Conservation (phyloP, 1,139 yeast genomes). For the Kluyveromyces sp. region DNA sequence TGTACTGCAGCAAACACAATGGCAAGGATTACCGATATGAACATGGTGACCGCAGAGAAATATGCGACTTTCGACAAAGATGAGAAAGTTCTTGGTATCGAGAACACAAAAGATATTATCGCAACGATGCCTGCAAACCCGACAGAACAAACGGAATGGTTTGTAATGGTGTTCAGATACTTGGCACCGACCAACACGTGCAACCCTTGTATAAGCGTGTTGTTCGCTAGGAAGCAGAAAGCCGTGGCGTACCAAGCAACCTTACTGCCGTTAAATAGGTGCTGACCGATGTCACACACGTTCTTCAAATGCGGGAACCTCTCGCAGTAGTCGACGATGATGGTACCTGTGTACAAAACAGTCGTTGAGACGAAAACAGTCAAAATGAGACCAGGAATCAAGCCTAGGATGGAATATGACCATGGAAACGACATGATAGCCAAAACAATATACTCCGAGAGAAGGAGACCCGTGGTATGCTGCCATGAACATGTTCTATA, state of each 20-base stretch:
- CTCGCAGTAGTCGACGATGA: slow-evolving; percentile 48
- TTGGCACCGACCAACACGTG: slow-evolving; percentile 57
- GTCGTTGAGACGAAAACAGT: slow-evolving; percentile 46
- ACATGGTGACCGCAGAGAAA: slow-evolving; percentile 51
- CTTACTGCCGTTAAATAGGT: slow-evolving; percentile 44
- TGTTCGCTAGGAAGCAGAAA: slow-evolving; percentile 46
- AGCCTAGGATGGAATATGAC: slow-evolving; percentile 54
- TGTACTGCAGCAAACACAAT: slow-evolving; percentile 51
- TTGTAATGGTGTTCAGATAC: slow-evolving; percentile 49
- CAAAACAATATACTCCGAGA: slow-evolving; percentile 54
- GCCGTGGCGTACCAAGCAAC: slow-evolving; percentile 57
- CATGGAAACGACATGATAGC: slow-evolving; percentile 62
- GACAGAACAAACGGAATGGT: slow-evolving; percentile 46
- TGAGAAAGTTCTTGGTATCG: slow-evolving; percentile 52
- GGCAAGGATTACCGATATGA: slow-evolving; percentile 46
- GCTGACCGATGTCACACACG: slow-evolving; percentile 55
- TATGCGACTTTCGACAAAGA: slow-evolving; percentile 45
- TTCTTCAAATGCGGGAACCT: slow-evolving; percentile 45
- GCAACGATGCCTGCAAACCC: slow-evolving; percentile 44
- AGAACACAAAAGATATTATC: slow-evolving; percentile 42
- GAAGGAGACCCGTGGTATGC: slow-evolving; percentile 49
- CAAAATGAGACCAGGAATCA: slow-evolving; percentile 51
- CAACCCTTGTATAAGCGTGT: slow-evolving; percentile 50
- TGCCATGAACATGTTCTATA: slow-evolving; percentile 52
- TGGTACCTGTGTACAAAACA: slow-evolving; percentile 49